These are phyloP conservation scores for Heimioporus punctisporus DNA, from an alignment of 1,284 basidiomycete species.

Conservation along the genomic window DNA sequence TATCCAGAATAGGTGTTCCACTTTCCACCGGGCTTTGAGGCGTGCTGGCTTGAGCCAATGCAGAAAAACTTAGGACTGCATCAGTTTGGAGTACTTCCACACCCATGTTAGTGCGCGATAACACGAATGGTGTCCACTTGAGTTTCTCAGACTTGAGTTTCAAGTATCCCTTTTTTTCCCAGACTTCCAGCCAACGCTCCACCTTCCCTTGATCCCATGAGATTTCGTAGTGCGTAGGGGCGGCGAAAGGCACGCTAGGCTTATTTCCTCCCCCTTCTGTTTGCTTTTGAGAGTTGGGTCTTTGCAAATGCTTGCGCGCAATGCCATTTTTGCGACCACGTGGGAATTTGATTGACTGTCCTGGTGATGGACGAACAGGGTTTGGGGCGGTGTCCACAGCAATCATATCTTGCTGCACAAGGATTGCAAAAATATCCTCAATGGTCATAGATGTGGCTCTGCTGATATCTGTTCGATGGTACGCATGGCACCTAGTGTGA, in stretches of 20 bases:
- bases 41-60: conserved; percentile 19
- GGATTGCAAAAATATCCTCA: conserved; percentile 84
- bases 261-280: conserved; percentile 47
- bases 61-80: conserved; percentile 19
- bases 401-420: conserved; percentile 85
- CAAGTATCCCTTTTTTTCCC: conserved; percentile 84
- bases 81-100: conserved; percentile 36
- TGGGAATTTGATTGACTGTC: conserved; percentile 73
- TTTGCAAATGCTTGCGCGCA: conserved; percentile 62
- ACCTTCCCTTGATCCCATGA: conserved; percentile 76
- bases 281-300: conserved; percentile 52
- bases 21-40: conserved; percentile 23
- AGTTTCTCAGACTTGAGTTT: conserved; percentile 84
- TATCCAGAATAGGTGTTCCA: conserved; percentile 26
- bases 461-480: conserved; percentile 72
- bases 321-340: conserved; percentile 70
- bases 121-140: conserved; percentile 94
- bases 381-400: conserved; percentile 53
- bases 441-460: conserved; percentile 88
- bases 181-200: conserved; percentile 63
- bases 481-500: conserved; percentile 17
- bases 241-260: conserved; percentile 52
- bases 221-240: conserved; percentile 81
- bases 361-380: conserved; percentile 63
- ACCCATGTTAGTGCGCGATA: conserved; percentile 58